Evolutionary conservation across 805 yeast species (phyloP).

Genomic region (Isabelozyma rhagii): DNA sequence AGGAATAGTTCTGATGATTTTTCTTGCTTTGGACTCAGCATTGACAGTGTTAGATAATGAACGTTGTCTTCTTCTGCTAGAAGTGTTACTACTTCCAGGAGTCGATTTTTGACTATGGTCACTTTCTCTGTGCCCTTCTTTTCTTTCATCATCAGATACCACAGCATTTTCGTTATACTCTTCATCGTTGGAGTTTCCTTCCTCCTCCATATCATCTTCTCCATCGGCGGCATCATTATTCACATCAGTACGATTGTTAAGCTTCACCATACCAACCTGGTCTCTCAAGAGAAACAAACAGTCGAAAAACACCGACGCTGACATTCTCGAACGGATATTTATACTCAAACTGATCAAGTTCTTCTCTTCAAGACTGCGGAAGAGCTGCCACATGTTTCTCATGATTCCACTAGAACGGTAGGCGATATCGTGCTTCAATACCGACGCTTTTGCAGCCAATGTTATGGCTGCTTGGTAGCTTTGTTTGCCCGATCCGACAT

Average conservation of each 20-base stretch:
- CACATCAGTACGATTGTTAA: slow-evolving; percentile 35
- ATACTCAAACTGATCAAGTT: slow-evolving; percentile 41
- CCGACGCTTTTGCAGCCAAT: slow-evolving; percentile 74
- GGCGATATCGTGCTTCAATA: slow-evolving; percentile 88
- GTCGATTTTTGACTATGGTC: slow-evolving; percentile 28
- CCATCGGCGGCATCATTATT: slow-evolving; percentile 14
- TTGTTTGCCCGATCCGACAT: slow-evolving; percentile 66
- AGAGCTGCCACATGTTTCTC: slow-evolving; percentile 90
- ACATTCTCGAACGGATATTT: slow-evolving; percentile 77
- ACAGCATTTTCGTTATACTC: slow-evolving; percentile 19
- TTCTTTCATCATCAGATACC: slow-evolving; percentile 16
- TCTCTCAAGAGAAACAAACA: slow-evolving; percentile 80
- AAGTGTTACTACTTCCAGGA: slow-evolving; percentile 36
- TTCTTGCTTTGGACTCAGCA: slow-evolving; percentile 71
- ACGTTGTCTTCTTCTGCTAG: slow-evolving; percentile 38
- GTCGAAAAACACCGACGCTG: slow-evolving; percentile 91
- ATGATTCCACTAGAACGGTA: slow-evolving; percentile 90
- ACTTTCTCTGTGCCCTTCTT: slow-evolving; percentile 3
- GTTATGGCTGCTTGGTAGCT: slow-evolving; percentile 66
- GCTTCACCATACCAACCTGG: slow-evolving; percentile 80
- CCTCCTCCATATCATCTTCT: slow-evolving; percentile 29
- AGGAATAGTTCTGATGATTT: slow-evolving; percentile 74
- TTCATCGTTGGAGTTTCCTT: slow-evolving; percentile 18
- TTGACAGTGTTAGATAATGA: slow-evolving; percentile 53
- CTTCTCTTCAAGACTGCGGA: slow-evolving; percentile 62